Conservation (phyloP, 176 grass and related monocot species). For the Pharus latifolius region DNA sequence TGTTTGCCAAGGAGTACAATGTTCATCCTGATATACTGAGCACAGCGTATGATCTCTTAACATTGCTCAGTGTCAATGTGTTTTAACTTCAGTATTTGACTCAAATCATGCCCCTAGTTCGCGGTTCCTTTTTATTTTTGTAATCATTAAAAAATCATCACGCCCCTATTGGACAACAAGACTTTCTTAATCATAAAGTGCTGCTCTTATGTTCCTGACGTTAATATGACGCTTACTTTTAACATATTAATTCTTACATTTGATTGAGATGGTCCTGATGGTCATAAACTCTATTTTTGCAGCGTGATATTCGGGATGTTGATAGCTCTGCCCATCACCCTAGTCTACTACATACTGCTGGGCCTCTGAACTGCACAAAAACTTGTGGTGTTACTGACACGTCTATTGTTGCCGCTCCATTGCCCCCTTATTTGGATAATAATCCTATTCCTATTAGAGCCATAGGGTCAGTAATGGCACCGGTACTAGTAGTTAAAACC, state of each 20-base stretch:
- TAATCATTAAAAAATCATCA: neutral
- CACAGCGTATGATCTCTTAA: constrained; percentile 48
- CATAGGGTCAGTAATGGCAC: no score
- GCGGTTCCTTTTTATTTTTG: neutral
- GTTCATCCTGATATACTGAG: constrained; percentile 78
- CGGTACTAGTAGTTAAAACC: no score
- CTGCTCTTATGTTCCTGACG: neutral
- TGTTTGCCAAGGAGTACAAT: constrained; percentile 92
- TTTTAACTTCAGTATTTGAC: neutral
- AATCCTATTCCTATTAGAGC: neutral
- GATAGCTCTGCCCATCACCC: constrained; percentile 73
- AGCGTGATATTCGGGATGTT: constrained; percentile 90
- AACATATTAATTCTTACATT: neutral
- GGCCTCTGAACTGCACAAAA: constrained; percentile 37
- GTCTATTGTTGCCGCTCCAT: neutral
- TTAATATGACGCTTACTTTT: neutral
- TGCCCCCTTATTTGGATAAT: neutral
- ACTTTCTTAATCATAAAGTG: neutral
- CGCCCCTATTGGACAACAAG: no score
- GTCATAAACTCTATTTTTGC: constrained; percentile 6
- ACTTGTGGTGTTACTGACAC: constrained; percentile 1
- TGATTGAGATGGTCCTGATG: neutral
- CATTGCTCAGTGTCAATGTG: neutral
- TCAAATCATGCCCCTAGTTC: neutral
- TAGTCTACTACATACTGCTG: constrained; percentile 83